phyloP scores from a whole-genome alignment of 1,139 yeast species.

The Diutina sp. region DNA sequence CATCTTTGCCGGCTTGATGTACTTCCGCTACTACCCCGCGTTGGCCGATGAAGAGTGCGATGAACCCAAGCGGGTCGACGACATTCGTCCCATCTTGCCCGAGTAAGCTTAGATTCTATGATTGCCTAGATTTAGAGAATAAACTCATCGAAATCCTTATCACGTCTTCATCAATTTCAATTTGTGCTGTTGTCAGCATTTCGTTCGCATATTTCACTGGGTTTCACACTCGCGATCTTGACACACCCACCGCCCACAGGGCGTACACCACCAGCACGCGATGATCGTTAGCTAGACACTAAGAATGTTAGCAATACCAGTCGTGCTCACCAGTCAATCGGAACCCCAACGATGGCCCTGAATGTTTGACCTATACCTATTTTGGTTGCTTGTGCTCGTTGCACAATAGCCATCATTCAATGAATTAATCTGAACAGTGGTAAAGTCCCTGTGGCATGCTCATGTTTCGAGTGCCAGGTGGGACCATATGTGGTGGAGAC shows the following conservation, averaged over 20 bases:
- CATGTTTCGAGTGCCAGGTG: neutral
- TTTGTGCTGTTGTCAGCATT: neutral
- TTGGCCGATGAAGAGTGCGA: neutral
- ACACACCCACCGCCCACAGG: neutral
- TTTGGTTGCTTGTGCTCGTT: no score
- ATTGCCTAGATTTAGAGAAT: no score
- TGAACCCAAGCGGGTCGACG: neutral
- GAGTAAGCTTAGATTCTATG: neutral
- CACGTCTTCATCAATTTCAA: no score
- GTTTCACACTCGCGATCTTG: neutral
- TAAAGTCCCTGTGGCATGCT: neutral
- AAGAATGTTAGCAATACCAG: neutral
- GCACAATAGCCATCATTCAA: no score
- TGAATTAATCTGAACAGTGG: no score
- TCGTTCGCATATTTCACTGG: neutral
- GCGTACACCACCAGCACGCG: neutral
- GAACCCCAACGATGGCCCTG: no score
- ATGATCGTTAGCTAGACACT: neutral
- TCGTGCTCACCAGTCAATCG: neutral
- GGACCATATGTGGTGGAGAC: neutral
- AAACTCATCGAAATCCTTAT: no score
- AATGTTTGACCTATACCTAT: no score
- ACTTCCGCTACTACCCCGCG: neutral
- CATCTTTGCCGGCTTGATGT: slow-evolving; percentile 9
- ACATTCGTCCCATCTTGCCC: neutral